A percentile compares a stretch with the other conserved stretches of the same genome.
Evolutionary conservation across 1,284 basidiomycete species (phyloP).

Genomic region (Fomitopsis schrenkii): DNA sequence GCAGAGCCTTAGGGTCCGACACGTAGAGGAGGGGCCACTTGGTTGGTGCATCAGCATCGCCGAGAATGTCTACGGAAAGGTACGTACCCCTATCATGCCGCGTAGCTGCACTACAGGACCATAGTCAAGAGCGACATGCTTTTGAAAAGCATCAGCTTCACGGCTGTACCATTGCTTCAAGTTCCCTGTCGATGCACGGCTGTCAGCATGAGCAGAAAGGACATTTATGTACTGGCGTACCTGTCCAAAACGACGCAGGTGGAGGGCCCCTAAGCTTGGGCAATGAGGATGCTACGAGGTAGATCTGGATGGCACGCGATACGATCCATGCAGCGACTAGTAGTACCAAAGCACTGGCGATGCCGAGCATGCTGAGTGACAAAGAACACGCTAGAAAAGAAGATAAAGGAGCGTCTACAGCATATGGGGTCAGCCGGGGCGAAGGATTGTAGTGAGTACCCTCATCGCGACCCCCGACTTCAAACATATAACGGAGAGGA

Average conservation of each 20-base stretch:
- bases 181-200: constrained; percentile 5
- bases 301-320: neutral
- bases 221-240: neutral
- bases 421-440: too few relatives aligned
- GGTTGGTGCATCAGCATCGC: neutral
- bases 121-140: constrained; percentile 14
- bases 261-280: constrained; percentile 10
- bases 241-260: constrained; percentile 10
- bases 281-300: neutral
- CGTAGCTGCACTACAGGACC: constrained; percentile 14
- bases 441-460: too few relatives aligned
- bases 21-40: constrained; percentile 4
- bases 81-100: constrained; percentile 12
- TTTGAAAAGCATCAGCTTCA: constrained; percentile 11
- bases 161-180: constrained; percentile 9
- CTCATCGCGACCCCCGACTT: too few relatives aligned
- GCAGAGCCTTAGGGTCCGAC: constrained; percentile 4
- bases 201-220: neutral
- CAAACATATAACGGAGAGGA: too few relatives aligned
- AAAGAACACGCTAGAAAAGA: neutral
- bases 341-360: neutral
- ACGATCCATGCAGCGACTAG: neutral
- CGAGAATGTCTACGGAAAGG: neutral
- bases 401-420: neutral
- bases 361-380: neutral